phyloP scores from a whole-genome alignment of 2,329 filamentous ascomycete genomes.

The Polytolypa hystricis region DNA sequence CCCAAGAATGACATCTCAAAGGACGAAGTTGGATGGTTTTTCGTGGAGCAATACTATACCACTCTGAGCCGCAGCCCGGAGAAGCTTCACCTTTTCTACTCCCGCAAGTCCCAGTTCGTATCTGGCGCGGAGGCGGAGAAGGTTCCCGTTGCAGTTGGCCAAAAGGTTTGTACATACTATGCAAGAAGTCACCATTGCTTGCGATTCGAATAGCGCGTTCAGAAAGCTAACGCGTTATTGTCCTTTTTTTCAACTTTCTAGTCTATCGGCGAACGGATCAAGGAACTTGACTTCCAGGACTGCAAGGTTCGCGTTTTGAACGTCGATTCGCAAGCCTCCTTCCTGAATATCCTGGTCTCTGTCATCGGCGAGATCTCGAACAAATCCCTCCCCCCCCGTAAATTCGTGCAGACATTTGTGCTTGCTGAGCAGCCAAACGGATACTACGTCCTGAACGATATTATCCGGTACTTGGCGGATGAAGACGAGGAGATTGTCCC shows the following conservation, averaged over 20 bases:
- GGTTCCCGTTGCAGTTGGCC: constrained; percentile 73
- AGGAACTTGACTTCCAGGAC: constrained; percentile 84
- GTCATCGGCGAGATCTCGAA: constrained; percentile 98
- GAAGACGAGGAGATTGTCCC: constrained; percentile 51
- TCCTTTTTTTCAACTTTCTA: constrained; percentile 28
- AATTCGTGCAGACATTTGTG: constrained; percentile 96
- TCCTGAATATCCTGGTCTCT: constrained; percentile 89
- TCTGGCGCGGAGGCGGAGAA: constrained; percentile 85
- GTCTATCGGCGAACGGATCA: constrained; percentile 91
- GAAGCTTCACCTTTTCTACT: constrained; percentile 92
- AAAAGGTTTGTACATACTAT: constrained; percentile 60
- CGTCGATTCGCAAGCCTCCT: constrained; percentile 89
- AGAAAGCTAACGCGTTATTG: not conserved
- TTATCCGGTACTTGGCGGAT: constrained; percentile 86
- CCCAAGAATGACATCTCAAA: constrained; percentile 49
- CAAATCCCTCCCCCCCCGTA: constrained; percentile 80
- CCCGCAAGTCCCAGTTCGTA: constrained; percentile 90
- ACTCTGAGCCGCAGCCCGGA: constrained; percentile 89
- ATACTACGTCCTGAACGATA: constrained; percentile 97
- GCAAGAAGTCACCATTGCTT: too few species aligned
- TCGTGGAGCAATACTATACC: constrained; percentile 98
- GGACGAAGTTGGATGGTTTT: constrained; percentile 98
- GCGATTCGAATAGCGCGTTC: too few species aligned
- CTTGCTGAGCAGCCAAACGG: constrained; percentile 91
- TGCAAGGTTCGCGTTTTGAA: constrained; percentile 98